A percentile compares a stretch with the other conserved stretches of the same genome.
phyloP scores from a whole-genome alignment of 129 eudicot species.

The Flaveria sonorensis region DNA sequence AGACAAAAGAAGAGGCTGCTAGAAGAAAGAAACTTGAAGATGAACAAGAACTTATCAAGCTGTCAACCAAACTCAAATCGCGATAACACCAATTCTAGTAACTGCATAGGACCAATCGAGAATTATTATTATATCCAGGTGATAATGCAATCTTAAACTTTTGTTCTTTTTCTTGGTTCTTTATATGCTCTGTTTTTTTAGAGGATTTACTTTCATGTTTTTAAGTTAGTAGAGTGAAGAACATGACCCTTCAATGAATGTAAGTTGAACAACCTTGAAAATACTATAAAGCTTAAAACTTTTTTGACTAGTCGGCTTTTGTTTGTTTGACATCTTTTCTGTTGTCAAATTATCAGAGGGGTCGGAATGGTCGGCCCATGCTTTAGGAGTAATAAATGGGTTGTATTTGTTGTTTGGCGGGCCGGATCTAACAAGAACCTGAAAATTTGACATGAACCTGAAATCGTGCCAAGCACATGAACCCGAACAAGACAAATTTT shows the following conservation, averaged over 20 bases:
- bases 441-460: background rate
- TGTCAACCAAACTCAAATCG: constrained; percentile 56
- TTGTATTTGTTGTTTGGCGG: background rate
- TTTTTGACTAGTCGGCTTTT: constrained; percentile 19
- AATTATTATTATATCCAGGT: constrained; percentile 9
- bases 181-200: constrained; percentile 2
- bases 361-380: background rate
- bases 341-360: background rate
- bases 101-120: background rate
- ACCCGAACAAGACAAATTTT: background rate
- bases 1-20: constrained; percentile 84
- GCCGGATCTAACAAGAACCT: background rate
- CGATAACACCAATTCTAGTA: constrained; percentile 25
- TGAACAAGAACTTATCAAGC: constrained; percentile 60
- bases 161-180: background rate
- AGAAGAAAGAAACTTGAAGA: constrained; percentile 80
- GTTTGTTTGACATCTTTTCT: constrained; percentile 16
- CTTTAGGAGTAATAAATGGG: background rate
- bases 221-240: constrained; percentile 5
- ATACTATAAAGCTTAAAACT: background rate
- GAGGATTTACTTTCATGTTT: background rate
- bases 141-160: constrained; percentile 14
- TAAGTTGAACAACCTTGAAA: constrained; percentile 14
- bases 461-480: background rate
- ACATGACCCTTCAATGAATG: background rate